Percentiles rank a stretch among this genome's conserved stretches.
Evolutionary conservation across 164 flowering plant species (phyloP).

Genomic region (Berberis thunbergii): DNA sequence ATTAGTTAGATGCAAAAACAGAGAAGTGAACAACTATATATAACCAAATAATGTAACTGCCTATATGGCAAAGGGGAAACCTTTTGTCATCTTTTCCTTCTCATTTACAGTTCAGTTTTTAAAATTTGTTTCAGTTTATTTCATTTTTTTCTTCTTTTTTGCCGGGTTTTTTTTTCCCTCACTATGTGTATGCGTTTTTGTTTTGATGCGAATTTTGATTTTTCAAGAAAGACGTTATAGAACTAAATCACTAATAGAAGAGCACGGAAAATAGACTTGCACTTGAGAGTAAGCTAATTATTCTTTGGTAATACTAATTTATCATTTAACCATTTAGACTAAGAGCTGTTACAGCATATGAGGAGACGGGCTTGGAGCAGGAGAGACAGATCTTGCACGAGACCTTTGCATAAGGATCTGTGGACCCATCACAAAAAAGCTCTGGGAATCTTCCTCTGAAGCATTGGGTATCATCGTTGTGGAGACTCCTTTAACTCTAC

Average conservation of each 20-base stretch:
- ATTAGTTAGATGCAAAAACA: too few species aligned
- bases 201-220: too few species aligned
- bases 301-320: constrained; percentile 15
- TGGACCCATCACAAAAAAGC: constrained; percentile 75
- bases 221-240: too few species aligned
- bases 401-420: constrained; percentile 34
- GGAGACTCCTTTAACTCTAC: constrained; percentile 19
- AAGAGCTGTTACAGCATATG: constrained; percentile 35
- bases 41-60: too few species aligned
- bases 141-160: too few species aligned
- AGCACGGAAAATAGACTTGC: not conserved
- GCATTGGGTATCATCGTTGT: constrained; percentile 17
- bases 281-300: constrained; percentile 5
- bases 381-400: constrained; percentile 18
- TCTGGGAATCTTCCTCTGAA: constrained; percentile 35
- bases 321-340: constrained; percentile 30
- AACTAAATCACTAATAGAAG: not conserved
- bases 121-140: too few species aligned
- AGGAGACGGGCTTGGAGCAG: constrained; percentile 10
- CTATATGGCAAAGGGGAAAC: too few species aligned
- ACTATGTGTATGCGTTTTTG: too few species aligned
- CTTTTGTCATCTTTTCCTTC: too few species aligned
- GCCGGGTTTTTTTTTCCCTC: too few species aligned
- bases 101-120: too few species aligned
- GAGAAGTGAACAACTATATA: too few species aligned